Conservation (phyloP, 169 alveolate genomes). For the Plasmodium malariae region DNA sequence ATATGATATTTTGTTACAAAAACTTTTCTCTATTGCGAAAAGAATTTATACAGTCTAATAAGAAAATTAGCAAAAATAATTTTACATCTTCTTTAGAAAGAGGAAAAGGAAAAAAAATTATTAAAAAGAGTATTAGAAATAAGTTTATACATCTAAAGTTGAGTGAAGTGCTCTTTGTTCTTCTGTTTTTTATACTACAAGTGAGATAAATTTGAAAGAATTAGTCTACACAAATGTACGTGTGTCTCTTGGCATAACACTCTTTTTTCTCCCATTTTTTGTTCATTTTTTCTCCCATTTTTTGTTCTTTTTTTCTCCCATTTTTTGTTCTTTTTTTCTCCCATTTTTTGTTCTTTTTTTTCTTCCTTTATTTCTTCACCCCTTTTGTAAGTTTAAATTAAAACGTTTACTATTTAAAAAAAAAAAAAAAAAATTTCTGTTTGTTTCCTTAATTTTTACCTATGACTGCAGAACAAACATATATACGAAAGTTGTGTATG, state of each 20-base stretch:
- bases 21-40: neutral
- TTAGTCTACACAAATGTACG: neutral
- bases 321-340: no score
- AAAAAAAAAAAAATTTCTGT: no score
- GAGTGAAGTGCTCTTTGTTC: neutral
- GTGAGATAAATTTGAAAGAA: conserved; percentile 1
- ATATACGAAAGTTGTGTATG: no score
- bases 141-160: neutral
- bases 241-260: neutral
- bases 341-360: no score
- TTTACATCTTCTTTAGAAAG: neutral
- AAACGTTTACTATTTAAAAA: no score
- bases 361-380: no score
- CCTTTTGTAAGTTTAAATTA: no score
- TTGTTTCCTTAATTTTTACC: no score
- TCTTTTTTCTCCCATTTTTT: neutral
- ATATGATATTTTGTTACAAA: neutral
- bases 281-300: no score
- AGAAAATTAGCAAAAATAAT: neutral
- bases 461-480: no score
- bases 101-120: conserved; percentile 1
- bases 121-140: neutral
- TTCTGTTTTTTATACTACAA: conserved; percentile 3
- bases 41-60: neutral
- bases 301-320: no score